phyloP scores from a whole-genome alignment of 768 basidiomycete species.

The Melanogaster broomeanus region DNA sequence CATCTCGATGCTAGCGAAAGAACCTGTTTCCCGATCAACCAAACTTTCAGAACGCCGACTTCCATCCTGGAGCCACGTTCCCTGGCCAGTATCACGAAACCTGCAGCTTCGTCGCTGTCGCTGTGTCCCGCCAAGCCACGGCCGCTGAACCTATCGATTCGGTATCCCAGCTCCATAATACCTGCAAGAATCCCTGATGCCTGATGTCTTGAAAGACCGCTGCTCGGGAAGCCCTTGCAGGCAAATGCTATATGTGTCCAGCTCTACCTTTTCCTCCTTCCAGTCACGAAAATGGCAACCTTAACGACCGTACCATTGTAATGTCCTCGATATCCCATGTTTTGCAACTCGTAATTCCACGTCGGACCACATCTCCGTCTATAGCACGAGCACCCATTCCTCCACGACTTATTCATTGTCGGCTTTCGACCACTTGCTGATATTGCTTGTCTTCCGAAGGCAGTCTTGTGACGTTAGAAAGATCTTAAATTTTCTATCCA shows the following conservation, averaged over 20 bases:
- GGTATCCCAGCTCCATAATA: not conserved
- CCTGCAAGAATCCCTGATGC: not conserved
- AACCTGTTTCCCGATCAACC: not conserved
- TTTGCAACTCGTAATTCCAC: not conserved
- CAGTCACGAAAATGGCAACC: slow-evolving; percentile 5
- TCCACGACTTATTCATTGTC: not conserved
- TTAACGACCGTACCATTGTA: slow-evolving; percentile 3
- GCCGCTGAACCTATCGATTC: not conserved
- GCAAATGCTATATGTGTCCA: slow-evolving; percentile 7
- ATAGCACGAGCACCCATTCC: not conserved
- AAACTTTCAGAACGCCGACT: slow-evolving; percentile 1
- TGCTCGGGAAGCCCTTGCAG: not conserved
- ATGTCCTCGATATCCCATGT: not conserved
- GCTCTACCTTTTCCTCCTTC: not conserved
- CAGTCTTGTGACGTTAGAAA: not conserved
- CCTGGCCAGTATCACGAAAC: not conserved
- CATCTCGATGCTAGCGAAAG: not conserved
- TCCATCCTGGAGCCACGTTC: slow-evolving; percentile 17
- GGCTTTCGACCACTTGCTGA: not conserved
- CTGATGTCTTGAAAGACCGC: too few relatives aligned
- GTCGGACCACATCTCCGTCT: not conserved
- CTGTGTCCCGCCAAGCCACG: not conserved
- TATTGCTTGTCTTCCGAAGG: not conserved
- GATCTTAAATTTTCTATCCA: not conserved
- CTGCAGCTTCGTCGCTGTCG: not conserved